Percentiles rank a stretch among this genome's conserved stretches.
Evolutionary conservation across 257 asterid species (phyloP).

Genomic region (Rauvolfia tetraphylla): DNA sequence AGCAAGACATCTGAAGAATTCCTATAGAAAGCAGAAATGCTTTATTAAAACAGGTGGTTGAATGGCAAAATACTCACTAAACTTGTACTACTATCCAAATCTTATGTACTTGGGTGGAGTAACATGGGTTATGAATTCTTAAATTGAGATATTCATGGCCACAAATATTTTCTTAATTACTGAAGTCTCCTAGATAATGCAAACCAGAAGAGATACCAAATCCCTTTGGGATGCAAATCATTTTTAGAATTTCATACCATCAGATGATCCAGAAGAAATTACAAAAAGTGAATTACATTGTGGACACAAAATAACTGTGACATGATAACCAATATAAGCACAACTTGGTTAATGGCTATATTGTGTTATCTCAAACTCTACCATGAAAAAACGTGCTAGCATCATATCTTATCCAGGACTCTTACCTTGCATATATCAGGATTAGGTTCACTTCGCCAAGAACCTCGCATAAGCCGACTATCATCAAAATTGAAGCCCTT

Average conservation of each 20-base stretch:
- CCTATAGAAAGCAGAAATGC: constrained; percentile 46
- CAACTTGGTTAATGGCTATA: not conserved
- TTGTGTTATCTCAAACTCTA: not conserved
- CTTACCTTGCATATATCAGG: constrained; percentile 92
- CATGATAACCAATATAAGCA: not conserved
- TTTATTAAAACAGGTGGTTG: not conserved
- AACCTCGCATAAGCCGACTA: constrained; percentile 88
- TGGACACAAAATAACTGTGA: not conserved
- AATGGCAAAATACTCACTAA: constrained; percentile 13
- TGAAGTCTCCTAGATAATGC: not conserved
- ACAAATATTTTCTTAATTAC: not conserved
- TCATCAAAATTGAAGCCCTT: constrained; percentile 97
- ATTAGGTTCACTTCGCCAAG: constrained; percentile 95
- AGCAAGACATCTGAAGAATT: constrained; percentile 99
- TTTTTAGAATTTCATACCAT: not conserved
- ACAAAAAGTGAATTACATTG: not conserved
- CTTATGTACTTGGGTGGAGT: not conserved
- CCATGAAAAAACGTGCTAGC: not conserved
- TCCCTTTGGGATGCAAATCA: not conserved
- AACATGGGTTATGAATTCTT: not conserved
- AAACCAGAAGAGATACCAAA: not conserved
- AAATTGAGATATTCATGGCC: not conserved
- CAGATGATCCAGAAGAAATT: not conserved
- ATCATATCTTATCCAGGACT: not conserved
- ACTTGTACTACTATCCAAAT: not conserved